These are phyloP conservation scores for Lodderomyces elongisporus DNA, from an alignment of 1,139 yeast genomes.

Conservation along the genomic window DNA sequence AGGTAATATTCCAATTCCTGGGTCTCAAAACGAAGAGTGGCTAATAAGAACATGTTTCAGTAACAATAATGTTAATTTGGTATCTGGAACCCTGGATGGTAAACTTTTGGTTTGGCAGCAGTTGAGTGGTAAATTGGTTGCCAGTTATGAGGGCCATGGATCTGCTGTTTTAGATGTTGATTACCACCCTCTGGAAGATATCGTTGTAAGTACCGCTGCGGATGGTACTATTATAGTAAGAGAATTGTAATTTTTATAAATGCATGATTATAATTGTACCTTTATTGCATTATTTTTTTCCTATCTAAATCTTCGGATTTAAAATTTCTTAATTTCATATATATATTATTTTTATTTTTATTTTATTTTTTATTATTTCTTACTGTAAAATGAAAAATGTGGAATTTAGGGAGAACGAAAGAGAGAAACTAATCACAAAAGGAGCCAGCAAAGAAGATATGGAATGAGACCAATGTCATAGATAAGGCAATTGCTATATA, in stretches of 20 bases:
- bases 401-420: no score
- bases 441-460: no score
- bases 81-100: conserved; percentile 62
- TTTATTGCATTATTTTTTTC: no score
- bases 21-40: conserved; percentile 50
- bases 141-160: conserved; percentile 53
- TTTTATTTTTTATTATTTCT: no score
- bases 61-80: conserved; percentile 30
- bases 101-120: conserved; percentile 58
- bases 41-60: conserved; percentile 47
- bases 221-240: conserved; percentile 50
- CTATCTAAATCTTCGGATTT: no score
- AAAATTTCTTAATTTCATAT: no score
- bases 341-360: no score
- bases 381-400: no score
- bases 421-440: no score
- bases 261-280: no score
- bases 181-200: conserved; percentile 38
- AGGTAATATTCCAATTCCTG: conserved; percentile 33
- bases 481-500: no score
- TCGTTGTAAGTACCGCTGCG: conserved; percentile 41
- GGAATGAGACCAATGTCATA: no score
- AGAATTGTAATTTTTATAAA: conserved; percentile 20
- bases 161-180: conserved; percentile 62
- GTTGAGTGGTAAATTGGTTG: conserved; percentile 37